Base-by-base conservation (phyloP, 495 filamentous ascomycete genomes). In the Rhizodiscina lignyota region DNA sequence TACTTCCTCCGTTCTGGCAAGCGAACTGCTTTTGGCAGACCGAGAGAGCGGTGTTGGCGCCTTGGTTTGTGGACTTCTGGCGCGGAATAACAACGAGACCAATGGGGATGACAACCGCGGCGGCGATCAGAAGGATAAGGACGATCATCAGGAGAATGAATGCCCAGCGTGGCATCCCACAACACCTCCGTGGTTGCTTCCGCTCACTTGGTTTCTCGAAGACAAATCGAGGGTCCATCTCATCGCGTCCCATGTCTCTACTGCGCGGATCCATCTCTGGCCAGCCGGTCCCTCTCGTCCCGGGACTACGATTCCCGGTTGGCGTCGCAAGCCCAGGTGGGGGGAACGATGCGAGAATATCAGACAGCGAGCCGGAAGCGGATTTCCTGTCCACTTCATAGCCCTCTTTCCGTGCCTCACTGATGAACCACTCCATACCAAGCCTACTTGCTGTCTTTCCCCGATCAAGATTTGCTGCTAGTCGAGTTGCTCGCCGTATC, bases 311-410 rank as follows among this genome's bases (percentile, higher is more conserved):
- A n/a, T n/a, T n/a, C n/a, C n/a, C n/a, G n/a, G 37, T 41, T n/a
- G 55, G 72, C 4, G 66, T 74, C 5, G 64, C 63, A 4, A 73
- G 62, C 3, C 69, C 72, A 4, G 89, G 85, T 8, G 85, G 79
- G 5, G 89, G 89, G 40, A 97, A 97, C 11, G 84, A 81, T 10
- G 81, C 79, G 4, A 97, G 65, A 51, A 94, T 94, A 48, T 92
- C 85, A 12, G 83, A 86, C 29, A 97, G 63, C 44, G 85, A 68
- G 55, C n/a, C n/a, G n/a, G n/a, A n/a, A n/a, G 68, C 70, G 2
- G 66, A 70, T n/a, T 54, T 50, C 30, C 55, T 45, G 11, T 48
- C 43, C 19, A 28, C 22, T n/a, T 33, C 32, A 40, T 50, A 47
- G 3, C 48, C 52, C 10, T 45, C 21, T 48, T 51, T 43, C 41